Percentiles rank a stretch among this genome's conserved stretches.
phyloP scores from a whole-genome alignment of 495 filamentous ascomycete species.

The Cladorrhinum samala region DNA sequence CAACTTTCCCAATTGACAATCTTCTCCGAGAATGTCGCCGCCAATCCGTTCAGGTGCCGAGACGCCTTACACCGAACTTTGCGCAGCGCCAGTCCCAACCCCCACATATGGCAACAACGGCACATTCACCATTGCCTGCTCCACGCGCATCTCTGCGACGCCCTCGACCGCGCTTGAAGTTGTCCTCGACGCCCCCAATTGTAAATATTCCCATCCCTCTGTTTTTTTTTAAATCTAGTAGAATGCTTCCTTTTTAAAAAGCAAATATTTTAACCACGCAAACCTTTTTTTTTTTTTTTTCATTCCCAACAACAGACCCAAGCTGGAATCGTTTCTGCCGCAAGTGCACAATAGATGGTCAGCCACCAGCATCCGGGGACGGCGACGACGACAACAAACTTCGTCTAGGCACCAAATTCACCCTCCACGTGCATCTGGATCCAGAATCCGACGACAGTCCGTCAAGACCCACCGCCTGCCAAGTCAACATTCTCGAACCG shows the following conservation, averaged over 20 bases:
- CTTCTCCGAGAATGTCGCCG: neutral
- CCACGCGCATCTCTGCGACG: constrained; percentile 25
- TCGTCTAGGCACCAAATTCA: constrained; percentile 23
- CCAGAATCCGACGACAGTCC: neutral
- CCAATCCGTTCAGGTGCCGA: neutral
- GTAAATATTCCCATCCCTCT: constrained; percentile 4
- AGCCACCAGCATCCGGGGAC: constrained; percentile 4
- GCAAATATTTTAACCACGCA: neutral
- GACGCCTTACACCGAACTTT: neutral
- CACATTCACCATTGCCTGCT: constrained; percentile 25
- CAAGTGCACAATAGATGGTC: constrained; percentile 17
- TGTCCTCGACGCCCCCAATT: constrained; percentile 20
- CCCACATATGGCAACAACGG: constrained; percentile 27
- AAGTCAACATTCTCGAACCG: constrained; percentile 27
- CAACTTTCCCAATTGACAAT: neutral
- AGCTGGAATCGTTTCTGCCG: constrained; percentile 35
- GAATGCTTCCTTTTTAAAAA: too few species aligned
- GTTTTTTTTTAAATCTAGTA: neutral
- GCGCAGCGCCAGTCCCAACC: constrained; percentile 17
- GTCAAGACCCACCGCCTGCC: constrained; percentile 11
- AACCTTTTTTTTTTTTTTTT: neutral
- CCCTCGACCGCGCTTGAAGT: constrained; percentile 22
- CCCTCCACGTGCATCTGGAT: constrained; percentile 29
- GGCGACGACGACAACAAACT: constrained; percentile 10
- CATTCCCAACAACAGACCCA: constrained; percentile 14